A percentile compares a stretch with the other conserved stretches of the same genome.
Conservation (phyloP, 2,329 filamentous ascomycete species). For the Cordyceps sp. region DNA sequence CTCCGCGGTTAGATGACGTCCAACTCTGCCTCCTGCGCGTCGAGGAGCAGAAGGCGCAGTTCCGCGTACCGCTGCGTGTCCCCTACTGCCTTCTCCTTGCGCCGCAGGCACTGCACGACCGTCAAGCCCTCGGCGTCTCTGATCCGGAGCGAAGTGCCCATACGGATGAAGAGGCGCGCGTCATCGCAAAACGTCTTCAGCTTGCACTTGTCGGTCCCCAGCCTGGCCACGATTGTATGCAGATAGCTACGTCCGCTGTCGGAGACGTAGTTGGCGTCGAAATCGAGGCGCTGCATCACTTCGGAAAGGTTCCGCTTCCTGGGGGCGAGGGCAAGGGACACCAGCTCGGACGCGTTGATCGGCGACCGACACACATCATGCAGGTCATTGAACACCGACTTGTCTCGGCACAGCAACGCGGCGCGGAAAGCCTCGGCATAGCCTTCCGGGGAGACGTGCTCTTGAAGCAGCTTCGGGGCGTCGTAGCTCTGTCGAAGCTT, state of each 20-base stretch:
- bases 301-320: not conserved
- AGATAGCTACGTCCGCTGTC: not conserved
- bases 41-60: too few relatives aligned
- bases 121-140: not conserved
- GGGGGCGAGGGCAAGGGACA: not conserved
- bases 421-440: not conserved
- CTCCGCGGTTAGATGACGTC: too few relatives aligned
- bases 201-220: not conserved
- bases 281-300: not conserved
- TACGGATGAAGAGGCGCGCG: not conserved
- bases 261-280: conserved; percentile 1
- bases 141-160: not conserved
- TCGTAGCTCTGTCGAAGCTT: not conserved
- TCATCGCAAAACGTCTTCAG: not conserved
- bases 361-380: not conserved
- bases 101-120: not conserved
- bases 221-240: conserved; percentile 3
- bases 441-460: not conserved
- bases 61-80: too few relatives aligned
- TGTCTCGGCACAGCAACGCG: not conserved
- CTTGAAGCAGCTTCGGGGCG: not conserved
- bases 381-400: not conserved
- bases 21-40: too few relatives aligned
- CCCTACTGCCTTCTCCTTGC: too few relatives aligned
- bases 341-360: not conserved